These are phyloP conservation scores for Catenaria anguillulae DNA, from an alignment of 371 early-diverging fungal species.

Conservation along the genomic window DNA sequence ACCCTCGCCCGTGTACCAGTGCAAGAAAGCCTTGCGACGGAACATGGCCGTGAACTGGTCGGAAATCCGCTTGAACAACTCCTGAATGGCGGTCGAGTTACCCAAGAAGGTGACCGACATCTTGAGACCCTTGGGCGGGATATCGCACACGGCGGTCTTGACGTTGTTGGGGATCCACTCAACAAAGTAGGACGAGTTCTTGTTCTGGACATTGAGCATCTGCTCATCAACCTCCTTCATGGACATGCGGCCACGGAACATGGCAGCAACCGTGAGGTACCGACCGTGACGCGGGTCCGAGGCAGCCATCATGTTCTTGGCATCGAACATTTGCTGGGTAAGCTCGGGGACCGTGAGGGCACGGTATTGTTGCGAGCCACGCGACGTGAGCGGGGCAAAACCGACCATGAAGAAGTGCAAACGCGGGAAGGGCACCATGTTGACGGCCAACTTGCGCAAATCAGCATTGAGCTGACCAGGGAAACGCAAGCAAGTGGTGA, in stretches of 20 bases:
- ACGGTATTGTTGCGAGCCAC: constrained; percentile 78
- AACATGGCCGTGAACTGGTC: constrained; percentile 94
- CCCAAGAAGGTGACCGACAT: constrained; percentile 98
- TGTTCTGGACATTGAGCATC: constrained; percentile 89
- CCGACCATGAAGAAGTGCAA: constrained; percentile 99
- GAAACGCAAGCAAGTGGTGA: too few relatives aligned
- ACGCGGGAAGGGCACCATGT: constrained; percentile 99
- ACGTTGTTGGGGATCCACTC: constrained; percentile 99
- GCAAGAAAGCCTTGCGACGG: constrained; percentile 90
- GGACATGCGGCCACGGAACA: constrained; percentile 96
- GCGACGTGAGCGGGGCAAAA: constrained; percentile 89
- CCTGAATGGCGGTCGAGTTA: constrained; percentile 97
- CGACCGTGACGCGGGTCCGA: constrained; percentile 96
- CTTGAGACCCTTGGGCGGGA: constrained; percentile 90
- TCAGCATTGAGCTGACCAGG: too few relatives aligned
- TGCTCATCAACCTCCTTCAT: constrained; percentile 99
- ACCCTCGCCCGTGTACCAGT: constrained; percentile 95
- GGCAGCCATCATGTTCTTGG: constrained; percentile 98
- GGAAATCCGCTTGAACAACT: constrained; percentile 94
- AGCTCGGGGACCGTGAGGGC: constrained; percentile 84
- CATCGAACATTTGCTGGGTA: constrained; percentile 97
- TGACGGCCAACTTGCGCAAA: constrained; percentile 92
- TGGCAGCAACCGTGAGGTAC: constrained; percentile 94
- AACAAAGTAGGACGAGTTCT: constrained; percentile 94
- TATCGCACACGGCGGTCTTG: constrained; percentile 97